Conservation (phyloP, 192 early-diverging fungal species). For the Lobosporangium transversale region DNA sequence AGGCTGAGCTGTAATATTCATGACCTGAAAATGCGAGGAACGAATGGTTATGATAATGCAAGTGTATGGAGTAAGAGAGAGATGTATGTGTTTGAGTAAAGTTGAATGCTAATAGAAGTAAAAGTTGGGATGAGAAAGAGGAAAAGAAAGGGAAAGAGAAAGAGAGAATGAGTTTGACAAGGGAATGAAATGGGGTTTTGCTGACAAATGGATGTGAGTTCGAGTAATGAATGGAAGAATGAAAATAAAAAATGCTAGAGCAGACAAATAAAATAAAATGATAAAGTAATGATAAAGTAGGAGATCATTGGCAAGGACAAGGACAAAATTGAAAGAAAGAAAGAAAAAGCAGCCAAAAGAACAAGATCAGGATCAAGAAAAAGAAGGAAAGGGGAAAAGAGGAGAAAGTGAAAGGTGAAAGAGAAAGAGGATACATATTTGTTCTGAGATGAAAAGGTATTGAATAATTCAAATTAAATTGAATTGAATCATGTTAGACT, state of each 20-base stretch:
- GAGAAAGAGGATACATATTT: not conserved
- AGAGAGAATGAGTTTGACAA: not conserved
- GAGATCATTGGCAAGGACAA: not conserved
- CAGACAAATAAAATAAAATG: not conserved
- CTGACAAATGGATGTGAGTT: not conserved
- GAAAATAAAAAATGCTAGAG: not conserved
- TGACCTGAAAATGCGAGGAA: too few relatives aligned
- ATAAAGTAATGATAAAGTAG: not conserved
- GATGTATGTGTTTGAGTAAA: not conserved
- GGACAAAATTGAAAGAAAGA: not conserved
- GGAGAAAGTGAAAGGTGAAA: not conserved
- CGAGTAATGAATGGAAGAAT: not conserved
- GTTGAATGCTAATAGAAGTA: not conserved
- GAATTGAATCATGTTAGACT: not conserved
- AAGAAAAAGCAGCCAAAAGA: not conserved
- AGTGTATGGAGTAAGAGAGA: not conserved
- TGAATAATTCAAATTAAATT: not conserved
- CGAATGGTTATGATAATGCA: too few relatives aligned
- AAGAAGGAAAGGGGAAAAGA: not conserved
- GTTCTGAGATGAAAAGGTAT: not conserved
- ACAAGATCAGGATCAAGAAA: not conserved
- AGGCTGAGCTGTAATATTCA: not conserved
- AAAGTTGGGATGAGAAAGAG: not conserved
- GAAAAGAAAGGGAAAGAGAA: not conserved
- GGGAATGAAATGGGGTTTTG: not conserved